Base-by-base conservation (phyloP, 768 basidiomycete genomes). In the Naganishia vaughanmartiniae region DNA sequence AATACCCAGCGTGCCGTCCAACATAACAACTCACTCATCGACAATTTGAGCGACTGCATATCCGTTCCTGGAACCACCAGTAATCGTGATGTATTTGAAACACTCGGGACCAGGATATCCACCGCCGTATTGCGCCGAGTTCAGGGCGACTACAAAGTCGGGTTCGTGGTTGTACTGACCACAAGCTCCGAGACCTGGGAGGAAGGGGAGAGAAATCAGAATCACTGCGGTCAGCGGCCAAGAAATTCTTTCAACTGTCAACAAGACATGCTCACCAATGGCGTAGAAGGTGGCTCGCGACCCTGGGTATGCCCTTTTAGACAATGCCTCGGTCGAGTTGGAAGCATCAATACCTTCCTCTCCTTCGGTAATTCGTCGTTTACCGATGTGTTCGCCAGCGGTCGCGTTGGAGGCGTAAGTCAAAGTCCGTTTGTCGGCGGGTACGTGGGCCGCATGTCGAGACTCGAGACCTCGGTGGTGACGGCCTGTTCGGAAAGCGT, bases 91-190 rank as follows among this genome's bases (percentile, higher is more conserved):
- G 30, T 72, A 74, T 75, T 85, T 80, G 79, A 84, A 85, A 79
- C 90, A 91, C 46, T 86, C 51, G 31, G 86, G 86, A 9, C 88
- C 87, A 12, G 89, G 88, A 79, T 87, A 89, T 5, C 86, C 85
- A 46, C 67, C 70, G 11, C 88, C 87, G 73, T 80, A 89, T 82
- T 87, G 84, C 76, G 84, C 69, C 56, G 72, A 67, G 42, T 73
- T 70, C 6, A 73, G 31, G 24, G 69, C 72, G 31, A 73, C 72
- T 26, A 72, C 36, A 31, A 60, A 72, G 48, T 67, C 71, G 7
- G 71, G 71, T 33, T 72, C 71, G 54, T 46, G 31, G 56, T 72
- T 66, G 66, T 67, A 67, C 17, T 67, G 39, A 28, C 71, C 71
- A 54, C 71, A 72, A 45, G 71, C 71, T 39, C 71, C 71, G 39